These are phyloP conservation scores for Neurospora sp. DNA, from an alignment of 495 filamentous ascomycete species.

Conservation along the genomic window DNA sequence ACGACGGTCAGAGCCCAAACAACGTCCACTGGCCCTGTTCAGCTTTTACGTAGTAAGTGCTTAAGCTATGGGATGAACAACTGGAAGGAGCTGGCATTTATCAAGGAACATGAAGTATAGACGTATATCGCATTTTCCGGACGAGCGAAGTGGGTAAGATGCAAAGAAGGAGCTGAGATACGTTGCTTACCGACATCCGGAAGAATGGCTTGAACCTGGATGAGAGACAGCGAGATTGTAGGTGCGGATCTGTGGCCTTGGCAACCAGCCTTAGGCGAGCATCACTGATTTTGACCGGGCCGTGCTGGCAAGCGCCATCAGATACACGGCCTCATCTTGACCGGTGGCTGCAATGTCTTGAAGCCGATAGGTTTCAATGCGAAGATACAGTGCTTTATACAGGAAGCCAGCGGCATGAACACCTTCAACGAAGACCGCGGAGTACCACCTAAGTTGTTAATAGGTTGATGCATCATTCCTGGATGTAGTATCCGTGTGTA, in stretches of 20 bases:
- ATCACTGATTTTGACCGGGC: not conserved
- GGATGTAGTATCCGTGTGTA: not conserved
- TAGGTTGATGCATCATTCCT: not conserved
- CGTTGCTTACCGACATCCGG: not conserved
- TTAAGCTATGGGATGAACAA: not conserved
- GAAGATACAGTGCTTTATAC: not conserved
- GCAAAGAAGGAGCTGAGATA: not conserved
- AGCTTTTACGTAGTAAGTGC: not conserved
- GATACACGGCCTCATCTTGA: not conserved
- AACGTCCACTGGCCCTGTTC: not conserved
- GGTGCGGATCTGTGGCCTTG: not conserved
- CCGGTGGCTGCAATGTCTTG: not conserved
- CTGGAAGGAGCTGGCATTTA: not conserved
- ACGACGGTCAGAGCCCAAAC: not conserved
- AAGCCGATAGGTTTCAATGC: not conserved
- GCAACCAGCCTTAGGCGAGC: not conserved
- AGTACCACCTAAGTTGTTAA: not conserved
- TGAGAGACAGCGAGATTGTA: not conserved
- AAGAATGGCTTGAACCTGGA: not conserved
- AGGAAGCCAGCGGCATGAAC: not conserved
- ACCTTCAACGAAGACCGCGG: not conserved
- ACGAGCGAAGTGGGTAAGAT: not conserved
- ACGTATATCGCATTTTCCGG: not conserved
- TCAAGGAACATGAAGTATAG: not conserved
- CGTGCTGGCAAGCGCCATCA: not conserved